Conservation (phyloP, 805 yeast genomes). For the Kazachstania martiniae region DNA sequence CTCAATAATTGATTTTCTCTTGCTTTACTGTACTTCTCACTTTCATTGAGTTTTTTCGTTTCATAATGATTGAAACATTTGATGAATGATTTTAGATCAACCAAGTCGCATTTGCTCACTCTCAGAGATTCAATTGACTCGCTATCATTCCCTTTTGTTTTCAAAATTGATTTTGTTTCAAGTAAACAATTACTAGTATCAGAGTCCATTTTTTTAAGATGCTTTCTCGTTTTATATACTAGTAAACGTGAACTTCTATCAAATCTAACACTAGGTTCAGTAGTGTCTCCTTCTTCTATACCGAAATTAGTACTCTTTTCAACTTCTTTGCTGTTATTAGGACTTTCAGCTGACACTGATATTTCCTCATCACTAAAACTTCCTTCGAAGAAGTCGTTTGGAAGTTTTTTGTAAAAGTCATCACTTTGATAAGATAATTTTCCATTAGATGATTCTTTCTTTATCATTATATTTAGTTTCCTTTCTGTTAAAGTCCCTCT, state of each 20-base stretch:
- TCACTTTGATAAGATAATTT: slow-evolving; percentile 7
- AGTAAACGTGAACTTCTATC: slow-evolving; percentile 3
- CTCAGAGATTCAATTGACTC: slow-evolving; percentile 28
- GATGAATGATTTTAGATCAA: slow-evolving; percentile 29
- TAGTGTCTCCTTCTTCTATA: no score
- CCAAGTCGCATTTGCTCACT: slow-evolving; percentile 31
- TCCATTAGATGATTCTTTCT: slow-evolving; percentile 1
- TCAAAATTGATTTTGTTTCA: slow-evolving; percentile 29
- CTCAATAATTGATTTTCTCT: slow-evolving; percentile 31
- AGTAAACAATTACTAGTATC: not conserved
- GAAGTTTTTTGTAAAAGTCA: slow-evolving; percentile 12
- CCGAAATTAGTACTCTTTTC: not conserved
- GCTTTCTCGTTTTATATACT: slow-evolving; percentile 4
- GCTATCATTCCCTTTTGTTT: slow-evolving; percentile 26
- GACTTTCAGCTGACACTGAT: not conserved
- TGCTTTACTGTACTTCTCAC: slow-evolving; percentile 23
- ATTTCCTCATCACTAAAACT: slow-evolving; percentile 1
- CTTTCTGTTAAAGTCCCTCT: slow-evolving; percentile 12
- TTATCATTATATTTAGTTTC: slow-evolving; percentile 6
- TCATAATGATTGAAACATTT: slow-evolving; percentile 30
- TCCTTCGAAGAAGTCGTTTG: slow-evolving; percentile 1
- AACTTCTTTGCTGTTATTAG: not conserved
- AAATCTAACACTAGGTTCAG: slow-evolving; percentile 3
- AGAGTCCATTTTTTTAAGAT: not conserved
- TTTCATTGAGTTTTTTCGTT: slow-evolving; percentile 26